Percentiles rank a stretch among this genome's conserved stretches.
Conservation (phyloP, 2,329 filamentous ascomycete genomes). For the Sclerotinia glacialis region DNA sequence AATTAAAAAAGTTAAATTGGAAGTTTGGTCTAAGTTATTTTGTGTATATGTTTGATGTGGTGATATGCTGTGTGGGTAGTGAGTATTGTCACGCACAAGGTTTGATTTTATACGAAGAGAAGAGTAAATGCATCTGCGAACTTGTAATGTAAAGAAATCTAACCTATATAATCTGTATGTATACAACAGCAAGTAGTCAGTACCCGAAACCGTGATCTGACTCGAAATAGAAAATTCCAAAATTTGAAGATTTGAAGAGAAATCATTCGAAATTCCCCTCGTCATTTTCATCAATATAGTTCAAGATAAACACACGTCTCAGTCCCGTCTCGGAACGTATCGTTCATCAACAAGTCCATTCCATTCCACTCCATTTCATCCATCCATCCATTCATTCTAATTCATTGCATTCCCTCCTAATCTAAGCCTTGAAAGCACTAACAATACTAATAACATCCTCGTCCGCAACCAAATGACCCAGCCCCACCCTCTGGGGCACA, state of each 20-base stretch:
- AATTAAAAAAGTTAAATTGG: background rate
- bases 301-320: background rate
- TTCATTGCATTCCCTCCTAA: slow-evolving; percentile 44
- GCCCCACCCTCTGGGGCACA: slow-evolving; percentile 86
- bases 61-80: background rate
- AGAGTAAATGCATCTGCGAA: too few species aligned
- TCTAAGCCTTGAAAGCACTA: slow-evolving; percentile 46
- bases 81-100: background rate
- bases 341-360: background rate
- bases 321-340: background rate
- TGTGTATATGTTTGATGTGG: background rate
- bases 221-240: too few species aligned
- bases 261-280: too few species aligned
- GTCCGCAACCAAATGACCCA: slow-evolving; percentile 73
- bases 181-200: too few species aligned
- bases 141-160: too few species aligned
- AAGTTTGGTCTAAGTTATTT: background rate
- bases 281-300: background rate
- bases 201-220: too few species aligned
- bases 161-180: too few species aligned
- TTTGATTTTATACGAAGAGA: background rate
- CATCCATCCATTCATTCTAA: too few species aligned
- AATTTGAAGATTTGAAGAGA: too few species aligned
- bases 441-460: slow-evolving; percentile 69
- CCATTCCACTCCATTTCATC: too few species aligned